Base-by-base conservation (phyloP, 2,329 filamentous ascomycete species). In the Fusarium sp. region DNA sequence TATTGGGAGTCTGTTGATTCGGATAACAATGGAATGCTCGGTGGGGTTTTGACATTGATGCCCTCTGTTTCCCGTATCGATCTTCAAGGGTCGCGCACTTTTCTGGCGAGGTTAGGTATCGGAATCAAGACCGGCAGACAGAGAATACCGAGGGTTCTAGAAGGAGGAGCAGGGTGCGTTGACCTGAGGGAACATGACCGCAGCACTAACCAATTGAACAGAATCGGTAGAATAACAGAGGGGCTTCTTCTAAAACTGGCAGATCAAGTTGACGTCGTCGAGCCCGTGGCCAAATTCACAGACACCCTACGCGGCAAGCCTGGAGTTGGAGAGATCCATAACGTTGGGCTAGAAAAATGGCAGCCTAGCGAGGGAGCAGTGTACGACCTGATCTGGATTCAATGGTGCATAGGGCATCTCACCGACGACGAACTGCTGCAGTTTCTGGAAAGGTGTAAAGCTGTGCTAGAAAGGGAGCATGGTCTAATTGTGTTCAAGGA, bases 331-430 rank as follows among this genome's bases (percentile, higher is more conserved):
- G 80, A 84, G 21, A 84, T 97, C 18, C 90, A 88, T 79, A 93
- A 91, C 68, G 79, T 90, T 3, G 92, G 93, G 0, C 80, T 97
- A 2, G 90, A 97, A 77, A 84, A 86, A 27, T 96, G 92, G 92
- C 59, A 70, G 13, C 82, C 84, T 1, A 79, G 72, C 1, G 71
- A 78, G 4, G 81, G 75, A 11, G 72, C 78, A 11, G 76, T 79
- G 47, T 97, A 97, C 78, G 91, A 94, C 75, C 77, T 97, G 43
- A 88, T 97, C 63, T 97, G 93, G 92, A 90, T 87, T 51, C 94
- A 97, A 78, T 97, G 94, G 94, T 97, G 94, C 77, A 79, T 95
- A 10, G 91, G 92, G 23, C 91, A 97, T 77, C 81, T 97, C 54
- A 93, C 87, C 1, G 93, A 97, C 75, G 79, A 78, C 10, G 88